These are phyloP conservation scores for Pseudonectria buxi DNA, from an alignment of 2,329 filamentous ascomycete species.

Conservation along the genomic window DNA sequence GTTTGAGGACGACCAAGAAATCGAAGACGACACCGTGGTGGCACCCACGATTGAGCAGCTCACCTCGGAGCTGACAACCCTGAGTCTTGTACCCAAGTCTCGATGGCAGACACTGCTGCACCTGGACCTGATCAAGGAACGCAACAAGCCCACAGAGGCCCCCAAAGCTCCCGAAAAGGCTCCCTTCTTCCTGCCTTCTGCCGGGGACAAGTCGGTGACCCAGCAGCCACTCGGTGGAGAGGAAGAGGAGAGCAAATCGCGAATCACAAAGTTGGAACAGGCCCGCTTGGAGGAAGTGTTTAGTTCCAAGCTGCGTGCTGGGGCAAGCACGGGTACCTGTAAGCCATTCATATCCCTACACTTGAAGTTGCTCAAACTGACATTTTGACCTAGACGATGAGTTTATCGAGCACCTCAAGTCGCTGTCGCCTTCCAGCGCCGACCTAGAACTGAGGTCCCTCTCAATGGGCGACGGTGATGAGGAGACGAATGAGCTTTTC, in stretches of 20 bases:
- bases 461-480: slow-evolving; percentile 36
- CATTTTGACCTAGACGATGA: slow-evolving; percentile 41
- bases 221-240: slow-evolving; percentile 25
- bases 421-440: slow-evolving; percentile 73
- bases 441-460: slow-evolving; percentile 89
- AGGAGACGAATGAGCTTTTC: slow-evolving; percentile 61
- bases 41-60: slow-evolving; percentile 66
- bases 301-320: slow-evolving; percentile 48
- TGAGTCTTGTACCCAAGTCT: slow-evolving; percentile 83
- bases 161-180: slow-evolving; percentile 91
- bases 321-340: slow-evolving; percentile 54
- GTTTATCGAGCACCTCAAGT: slow-evolving; percentile 73
- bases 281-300: slow-evolving; percentile 52
- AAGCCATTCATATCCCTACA: slow-evolving; percentile 27
- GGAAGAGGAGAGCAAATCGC: slow-evolving; percentile 47
- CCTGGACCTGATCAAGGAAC: slow-evolving; percentile 83
- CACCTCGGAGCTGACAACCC: slow-evolving; percentile 72
- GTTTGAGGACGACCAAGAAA: slow-evolving; percentile 51
- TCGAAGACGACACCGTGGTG: slow-evolving; percentile 47
- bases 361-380: slow-evolving; percentile 16
- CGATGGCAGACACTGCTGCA: slow-evolving; percentile 93
- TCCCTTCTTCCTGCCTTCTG: slow-evolving; percentile 84
- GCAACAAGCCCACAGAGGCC: slow-evolving; percentile 89
- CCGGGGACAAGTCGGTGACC: slow-evolving; percentile 37
- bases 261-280: slow-evolving; percentile 62